Base-by-base conservation (phyloP, 768 basidiomycete species). In the Gloeostereum incarnatum region DNA sequence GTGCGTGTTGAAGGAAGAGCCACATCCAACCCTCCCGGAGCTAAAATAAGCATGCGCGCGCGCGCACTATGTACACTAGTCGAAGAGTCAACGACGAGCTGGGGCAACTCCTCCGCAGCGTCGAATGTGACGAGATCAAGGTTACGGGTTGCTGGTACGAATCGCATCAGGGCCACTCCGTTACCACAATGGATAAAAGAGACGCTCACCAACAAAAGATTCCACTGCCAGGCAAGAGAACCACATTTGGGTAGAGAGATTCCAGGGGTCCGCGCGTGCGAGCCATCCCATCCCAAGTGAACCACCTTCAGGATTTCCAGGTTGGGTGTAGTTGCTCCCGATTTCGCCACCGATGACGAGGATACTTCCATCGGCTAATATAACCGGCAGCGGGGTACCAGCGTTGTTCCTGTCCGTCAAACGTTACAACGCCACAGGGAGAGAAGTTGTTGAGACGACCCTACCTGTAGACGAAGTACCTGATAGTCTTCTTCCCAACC, bases 401-500 rank as follows among this genome's bases (percentile, higher is more conserved):
- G 14, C 84, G 68, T 18, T 75, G 75, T 21, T 61, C 61, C 76
- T 80, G 42, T 18, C 9, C 26, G 26, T 8, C 26, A 29, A 8
- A 14, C 8, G 26, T 14, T 8, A 14, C 26, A 29, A 8, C 26
- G 9, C 8, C 9, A 29, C 26, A 29, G 14, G 14, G 14, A 14
- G 26, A 29, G 26, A 29, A n/a, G n/a, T n/a, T n/a, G n/a, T n/a
- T n/a, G n/a, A n/a, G n/a, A n/a, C n/a, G n/a, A n/a, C n/a, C n/a
- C n/a, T n/a, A 13, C n/a, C 7, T 34, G 33, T 19, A 34, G 19
- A 14, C 19, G 13, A n/a, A 34, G 33, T 20, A 4, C 3, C 16
- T 69, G 43, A 27, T 61, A 62, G 45, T 87, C 73, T 54, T 88
- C 85, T 54, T 88, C 71, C 86, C 86, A 89, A 47, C 87, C 81